Percentiles rank a stretch among this genome's conserved stretches.
phyloP scores from a whole-genome alignment of 352 stramenopile genomes.

The Phytophthora palmivora region DNA sequence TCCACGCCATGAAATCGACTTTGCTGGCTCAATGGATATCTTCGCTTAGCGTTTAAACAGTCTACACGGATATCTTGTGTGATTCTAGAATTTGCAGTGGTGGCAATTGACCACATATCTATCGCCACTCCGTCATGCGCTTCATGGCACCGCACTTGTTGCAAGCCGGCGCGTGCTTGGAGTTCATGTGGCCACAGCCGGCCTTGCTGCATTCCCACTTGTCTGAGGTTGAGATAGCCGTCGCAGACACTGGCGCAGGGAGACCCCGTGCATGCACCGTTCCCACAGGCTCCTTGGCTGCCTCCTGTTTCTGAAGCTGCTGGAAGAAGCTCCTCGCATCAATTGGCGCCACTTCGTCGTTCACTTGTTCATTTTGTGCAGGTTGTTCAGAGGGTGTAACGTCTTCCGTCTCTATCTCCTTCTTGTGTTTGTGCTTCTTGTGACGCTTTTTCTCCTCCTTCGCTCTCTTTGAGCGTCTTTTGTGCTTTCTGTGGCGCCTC shows the following conservation, averaged over 20 bases:
- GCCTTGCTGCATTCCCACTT: conserved; percentile 78
- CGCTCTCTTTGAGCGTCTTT: conserved; percentile 32
- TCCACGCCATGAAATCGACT: conserved; percentile 1
- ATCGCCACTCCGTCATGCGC: conserved; percentile 79
- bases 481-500: conserved; percentile 16
- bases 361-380: conserved; percentile 2
- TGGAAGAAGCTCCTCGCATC: conserved; percentile 72
- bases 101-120: too few relatives aligned
- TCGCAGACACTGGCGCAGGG: conserved; percentile 32
- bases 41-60: too few relatives aligned
- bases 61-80: background rate
- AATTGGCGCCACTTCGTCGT: background rate
- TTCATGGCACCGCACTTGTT: conserved; percentile 85
- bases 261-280: conserved; percentile 66
- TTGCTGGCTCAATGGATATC: background rate
- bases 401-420: conserved; percentile 15
- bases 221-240: conserved; percentile 39
- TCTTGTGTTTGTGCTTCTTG: conserved; percentile 43
- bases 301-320: conserved; percentile 67
- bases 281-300: conserved; percentile 59
- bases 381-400: background rate
- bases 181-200: conserved; percentile 74
- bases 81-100: background rate
- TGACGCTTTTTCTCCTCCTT: conserved; percentile 43
- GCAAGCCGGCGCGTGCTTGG: conserved; percentile 63